phyloP scores from a whole-genome alignment of 495 filamentous ascomycete genomes.

The Penicillium antarcticum region DNA sequence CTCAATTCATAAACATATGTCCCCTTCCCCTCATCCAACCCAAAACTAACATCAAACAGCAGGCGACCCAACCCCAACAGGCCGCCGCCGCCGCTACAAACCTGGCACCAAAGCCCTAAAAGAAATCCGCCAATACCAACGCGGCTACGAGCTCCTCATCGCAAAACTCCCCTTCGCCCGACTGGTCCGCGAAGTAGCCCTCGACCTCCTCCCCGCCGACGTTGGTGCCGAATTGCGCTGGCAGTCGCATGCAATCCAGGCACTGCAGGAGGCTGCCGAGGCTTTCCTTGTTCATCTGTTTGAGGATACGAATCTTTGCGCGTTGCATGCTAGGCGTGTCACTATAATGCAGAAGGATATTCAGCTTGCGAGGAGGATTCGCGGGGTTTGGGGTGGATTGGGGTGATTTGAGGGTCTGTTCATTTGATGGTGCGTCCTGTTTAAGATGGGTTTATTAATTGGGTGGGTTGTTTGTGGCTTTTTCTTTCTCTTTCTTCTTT shows the following conservation, averaged over 20 bases:
- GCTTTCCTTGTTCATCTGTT: constrained; percentile 93
- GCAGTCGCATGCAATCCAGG: constrained; percentile 88
- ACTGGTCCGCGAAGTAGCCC: constrained; percentile 83
- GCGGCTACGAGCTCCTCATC: constrained; percentile 75
- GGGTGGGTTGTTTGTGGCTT: not conserved
- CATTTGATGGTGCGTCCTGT: not conserved
- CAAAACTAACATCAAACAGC: constrained; percentile 39
- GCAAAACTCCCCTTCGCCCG: constrained; percentile 82
- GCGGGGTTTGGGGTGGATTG: constrained; percentile 64
- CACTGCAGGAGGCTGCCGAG: constrained; percentile 88
- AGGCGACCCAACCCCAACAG: constrained; percentile 66
- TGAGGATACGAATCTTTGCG: constrained; percentile 93
- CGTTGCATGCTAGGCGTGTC: constrained; percentile 91
- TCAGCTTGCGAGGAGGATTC: constrained; percentile 81
- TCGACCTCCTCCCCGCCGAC: constrained; percentile 50
- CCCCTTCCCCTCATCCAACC: too few species aligned
- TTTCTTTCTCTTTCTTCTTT: not conserved
- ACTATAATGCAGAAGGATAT: constrained; percentile 99
- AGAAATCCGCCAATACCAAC: constrained; percentile 85
- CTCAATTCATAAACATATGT: too few species aligned
- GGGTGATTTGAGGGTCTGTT: constrained; percentile 40
- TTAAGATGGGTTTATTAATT: constrained; percentile 8
- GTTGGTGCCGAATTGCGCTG: constrained; percentile 66
- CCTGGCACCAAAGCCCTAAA: constrained; percentile 81
- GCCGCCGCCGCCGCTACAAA: constrained; percentile 66